These are phyloP conservation scores for Tubosaeta brunneosetosa DNA, from an alignment of 768 basidiomycete species.

Conservation along the genomic window DNA sequence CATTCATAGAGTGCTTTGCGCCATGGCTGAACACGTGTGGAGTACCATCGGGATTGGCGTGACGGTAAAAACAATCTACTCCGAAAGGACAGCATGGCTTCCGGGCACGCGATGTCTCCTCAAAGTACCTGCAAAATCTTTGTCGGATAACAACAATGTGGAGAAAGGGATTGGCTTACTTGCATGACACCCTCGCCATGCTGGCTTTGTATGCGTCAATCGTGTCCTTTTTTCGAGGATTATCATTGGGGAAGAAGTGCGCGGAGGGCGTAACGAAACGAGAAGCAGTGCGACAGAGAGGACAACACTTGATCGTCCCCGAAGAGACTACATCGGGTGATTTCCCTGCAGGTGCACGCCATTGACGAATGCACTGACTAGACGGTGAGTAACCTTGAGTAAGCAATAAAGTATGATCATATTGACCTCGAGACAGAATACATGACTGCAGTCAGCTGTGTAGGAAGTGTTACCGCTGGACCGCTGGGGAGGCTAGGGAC, in stretches of 20 bases:
- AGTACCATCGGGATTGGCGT: slow-evolving; percentile 63
- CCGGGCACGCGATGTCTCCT: slow-evolving; percentile 39
- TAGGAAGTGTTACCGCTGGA: slow-evolving; percentile 1
- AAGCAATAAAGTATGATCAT: neutral
- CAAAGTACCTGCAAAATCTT: slow-evolving; percentile 50
- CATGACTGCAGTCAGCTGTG: slow-evolving; percentile 67
- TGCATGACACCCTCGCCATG: slow-evolving; percentile 68
- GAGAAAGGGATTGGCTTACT: slow-evolving; percentile 34
- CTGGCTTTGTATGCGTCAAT: slow-evolving; percentile 64
- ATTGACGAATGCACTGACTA: slow-evolving; percentile 68
- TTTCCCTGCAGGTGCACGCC: slow-evolving; percentile 63
- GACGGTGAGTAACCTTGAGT: slow-evolving; percentile 4
- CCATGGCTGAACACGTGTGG: slow-evolving; percentile 52
- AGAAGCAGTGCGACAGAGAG: slow-evolving; percentile 66
- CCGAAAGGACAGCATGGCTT: slow-evolving; percentile 73
- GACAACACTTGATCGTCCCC: slow-evolving; percentile 69
- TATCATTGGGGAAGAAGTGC: slow-evolving; percentile 53
- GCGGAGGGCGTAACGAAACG: slow-evolving; percentile 72
- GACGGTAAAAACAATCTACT: slow-evolving; percentile 76
- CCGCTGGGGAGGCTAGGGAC: neutral
- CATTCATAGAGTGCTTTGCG: slow-evolving; percentile 49
- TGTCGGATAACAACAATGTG: neutral
- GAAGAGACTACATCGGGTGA: slow-evolving; percentile 47
- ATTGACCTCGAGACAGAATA: slow-evolving; percentile 69
- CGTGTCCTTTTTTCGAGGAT: slow-evolving; percentile 46